Conservation (phyloP, 2,329 filamentous ascomycete species). For the Pseudofabraea citricarpa region DNA sequence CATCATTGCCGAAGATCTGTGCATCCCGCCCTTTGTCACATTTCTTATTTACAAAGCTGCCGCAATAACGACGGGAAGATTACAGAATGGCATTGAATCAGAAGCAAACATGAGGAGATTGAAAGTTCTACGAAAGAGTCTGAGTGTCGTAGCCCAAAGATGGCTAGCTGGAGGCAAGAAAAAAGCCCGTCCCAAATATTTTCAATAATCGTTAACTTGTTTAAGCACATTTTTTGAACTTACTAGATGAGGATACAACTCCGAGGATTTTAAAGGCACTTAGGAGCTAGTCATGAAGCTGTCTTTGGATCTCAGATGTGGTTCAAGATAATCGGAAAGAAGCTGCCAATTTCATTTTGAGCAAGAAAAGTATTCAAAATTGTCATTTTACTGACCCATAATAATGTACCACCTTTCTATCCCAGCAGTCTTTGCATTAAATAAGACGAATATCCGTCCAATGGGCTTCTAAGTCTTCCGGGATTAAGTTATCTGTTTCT, state of each 20-base stretch:
- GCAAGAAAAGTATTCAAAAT: too few species aligned
- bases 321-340: too few species aligned
- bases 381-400: too few species aligned
- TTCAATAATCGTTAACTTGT: background rate
- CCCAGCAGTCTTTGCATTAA: too few species aligned
- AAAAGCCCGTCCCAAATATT: background rate
- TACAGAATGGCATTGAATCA: conserved; percentile 2
- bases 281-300: too few species aligned
- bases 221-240: background rate
- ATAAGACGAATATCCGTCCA: too few species aligned
- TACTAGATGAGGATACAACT: background rate
- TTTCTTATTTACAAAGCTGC: conserved; percentile 8
- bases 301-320: too few species aligned
- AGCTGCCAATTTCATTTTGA: too few species aligned
- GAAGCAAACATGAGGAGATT: conserved; percentile 1
- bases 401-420: too few species aligned
- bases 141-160: background rate
- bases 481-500: too few species aligned
- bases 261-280: conserved; percentile 1
- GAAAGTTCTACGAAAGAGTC: conserved; percentile 1
- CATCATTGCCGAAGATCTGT: background rate
- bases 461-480: too few species aligned
- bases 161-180: conserved; percentile 5
- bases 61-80: conserved; percentile 1
- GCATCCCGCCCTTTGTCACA: conserved; percentile 2